phyloP scores from a whole-genome alignment of 495 filamentous ascomycete genomes.

The Trichoderma parareesei region DNA sequence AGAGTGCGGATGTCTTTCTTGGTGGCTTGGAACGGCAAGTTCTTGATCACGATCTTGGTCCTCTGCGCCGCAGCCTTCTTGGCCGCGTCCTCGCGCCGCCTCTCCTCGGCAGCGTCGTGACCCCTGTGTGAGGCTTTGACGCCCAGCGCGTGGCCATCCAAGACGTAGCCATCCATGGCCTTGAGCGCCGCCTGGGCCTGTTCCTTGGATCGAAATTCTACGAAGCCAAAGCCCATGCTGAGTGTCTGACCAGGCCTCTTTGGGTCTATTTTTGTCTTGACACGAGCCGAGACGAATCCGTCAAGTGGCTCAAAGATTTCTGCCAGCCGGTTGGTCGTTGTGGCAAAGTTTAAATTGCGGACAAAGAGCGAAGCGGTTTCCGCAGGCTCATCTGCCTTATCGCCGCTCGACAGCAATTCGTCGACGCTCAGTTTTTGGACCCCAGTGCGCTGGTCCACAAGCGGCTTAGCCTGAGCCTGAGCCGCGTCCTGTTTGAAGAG shows the following conservation, averaged over 20 bases:
- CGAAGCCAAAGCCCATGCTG: slow-evolving; percentile 95
- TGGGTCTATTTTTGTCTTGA: slow-evolving; percentile 81
- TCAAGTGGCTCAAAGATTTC: slow-evolving; percentile 70
- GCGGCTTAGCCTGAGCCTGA: slow-evolving; percentile 12
- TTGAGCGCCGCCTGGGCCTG: slow-evolving; percentile 70
- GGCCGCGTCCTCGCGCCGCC: slow-evolving; percentile 66
- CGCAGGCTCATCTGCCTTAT: slow-evolving; percentile 41
- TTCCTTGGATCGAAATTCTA: slow-evolving; percentile 70
- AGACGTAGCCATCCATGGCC: slow-evolving; percentile 76
- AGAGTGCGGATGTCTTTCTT: slow-evolving; percentile 85
- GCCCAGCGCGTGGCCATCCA: slow-evolving; percentile 77
- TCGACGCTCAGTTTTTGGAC: slow-evolving; percentile 34
- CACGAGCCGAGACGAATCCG: slow-evolving; percentile 73
- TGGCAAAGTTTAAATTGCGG: slow-evolving; percentile 88
- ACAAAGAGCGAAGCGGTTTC: slow-evolving; percentile 80
- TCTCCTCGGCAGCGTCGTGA: slow-evolving; percentile 77
- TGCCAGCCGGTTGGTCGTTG: slow-evolving; percentile 63
- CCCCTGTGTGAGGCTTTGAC: slow-evolving; percentile 80
- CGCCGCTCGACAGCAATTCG: slow-evolving; percentile 39
- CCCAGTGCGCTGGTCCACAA: slow-evolving; percentile 19
- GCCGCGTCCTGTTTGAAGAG: slow-evolving; percentile 51
- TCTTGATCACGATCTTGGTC: slow-evolving; percentile 97
- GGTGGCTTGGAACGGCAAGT: slow-evolving; percentile 88
- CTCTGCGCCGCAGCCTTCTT: slow-evolving; percentile 64
- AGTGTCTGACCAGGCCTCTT: slow-evolving; percentile 76